phyloP scores from a whole-genome alignment of 345 rosid genomes.

The Arabidopsis thaliana region TAIR10.1 NC_003076.8:22305001-22305500 shows the following conservation, averaged over 20 bases:
- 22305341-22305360: constrained; percentile 11
- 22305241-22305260: constrained; percentile 52
- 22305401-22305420: constrained; percentile 27
- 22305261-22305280: constrained; percentile 58
- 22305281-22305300: constrained; percentile 66
- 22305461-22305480: constrained; percentile 48
- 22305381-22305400: constrained; percentile 25
- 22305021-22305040: constrained; percentile 23
- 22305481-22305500: constrained; percentile 51
- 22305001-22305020: constrained; percentile 9
- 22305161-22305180: constrained; percentile 21
- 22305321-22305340: neutral
- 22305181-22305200: neutral
- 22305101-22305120: constrained; percentile 81
- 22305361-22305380: neutral
- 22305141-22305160: neutral
- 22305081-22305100: constrained; percentile 74
- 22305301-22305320: constrained; percentile 46
- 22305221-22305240: constrained; percentile 57
- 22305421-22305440: constrained; percentile 48
- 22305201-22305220: constrained; percentile 48
- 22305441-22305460: constrained; percentile 52
- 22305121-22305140: constrained; percentile 3
- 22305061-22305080: constrained; percentile 78
- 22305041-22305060: constrained; percentile 40